A percentile compares a stretch with the other conserved stretches of the same genome.
phyloP scores from a whole-genome alignment of 2,329 filamentous ascomycete species.

The Penicillium sp. region DNA sequence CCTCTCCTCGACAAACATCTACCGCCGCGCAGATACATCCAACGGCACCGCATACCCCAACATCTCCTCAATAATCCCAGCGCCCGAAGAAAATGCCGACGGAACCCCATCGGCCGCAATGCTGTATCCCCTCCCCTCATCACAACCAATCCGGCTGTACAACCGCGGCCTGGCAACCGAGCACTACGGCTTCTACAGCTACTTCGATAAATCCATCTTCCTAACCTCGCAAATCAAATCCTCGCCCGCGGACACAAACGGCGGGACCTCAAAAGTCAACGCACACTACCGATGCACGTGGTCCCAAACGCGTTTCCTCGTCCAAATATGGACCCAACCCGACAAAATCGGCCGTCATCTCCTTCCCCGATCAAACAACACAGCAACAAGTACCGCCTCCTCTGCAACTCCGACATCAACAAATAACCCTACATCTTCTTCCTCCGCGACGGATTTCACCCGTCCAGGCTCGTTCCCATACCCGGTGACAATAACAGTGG shows the following conservation, averaged over 20 bases:
- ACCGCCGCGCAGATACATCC: slow-evolving; percentile 28
- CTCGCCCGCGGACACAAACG: slow-evolving; percentile 41
- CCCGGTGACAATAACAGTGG: slow-evolving; percentile 51
- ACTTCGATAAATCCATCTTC: slow-evolving; percentile 82
- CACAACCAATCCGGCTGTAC: slow-evolving; percentile 74
- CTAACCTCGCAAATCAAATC: slow-evolving; percentile 48
- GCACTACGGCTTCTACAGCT: slow-evolving; percentile 89
- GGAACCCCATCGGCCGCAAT: slow-evolving; percentile 64
- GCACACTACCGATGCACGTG: slow-evolving; percentile 50
- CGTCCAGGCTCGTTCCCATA: slow-evolving; percentile 54
- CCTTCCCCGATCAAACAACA: slow-evolving; percentile 11
- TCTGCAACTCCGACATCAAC: slow-evolving; percentile 17
- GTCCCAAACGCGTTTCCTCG: slow-evolving; percentile 52
- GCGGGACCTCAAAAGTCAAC: slow-evolving; percentile 41
- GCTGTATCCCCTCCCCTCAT: slow-evolving; percentile 59
- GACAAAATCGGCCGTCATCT: slow-evolving; percentile 25
- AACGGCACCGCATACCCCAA: slow-evolving; percentile 34
- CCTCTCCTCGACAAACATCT: slow-evolving; percentile 34
- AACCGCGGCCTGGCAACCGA: slow-evolving; percentile 72
- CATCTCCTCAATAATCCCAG: slow-evolving; percentile 51
- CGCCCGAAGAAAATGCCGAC: slow-evolving; percentile 55
- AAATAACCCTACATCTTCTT: slow-evolving; percentile 17
- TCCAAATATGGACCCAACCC: slow-evolving; percentile 55
- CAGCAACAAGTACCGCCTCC: slow-evolving; percentile 6
- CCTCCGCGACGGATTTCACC: slow-evolving; percentile 40